Conservation (phyloP, 2,329 filamentous ascomycete genomes). For the Dothistroma pini region DNA sequence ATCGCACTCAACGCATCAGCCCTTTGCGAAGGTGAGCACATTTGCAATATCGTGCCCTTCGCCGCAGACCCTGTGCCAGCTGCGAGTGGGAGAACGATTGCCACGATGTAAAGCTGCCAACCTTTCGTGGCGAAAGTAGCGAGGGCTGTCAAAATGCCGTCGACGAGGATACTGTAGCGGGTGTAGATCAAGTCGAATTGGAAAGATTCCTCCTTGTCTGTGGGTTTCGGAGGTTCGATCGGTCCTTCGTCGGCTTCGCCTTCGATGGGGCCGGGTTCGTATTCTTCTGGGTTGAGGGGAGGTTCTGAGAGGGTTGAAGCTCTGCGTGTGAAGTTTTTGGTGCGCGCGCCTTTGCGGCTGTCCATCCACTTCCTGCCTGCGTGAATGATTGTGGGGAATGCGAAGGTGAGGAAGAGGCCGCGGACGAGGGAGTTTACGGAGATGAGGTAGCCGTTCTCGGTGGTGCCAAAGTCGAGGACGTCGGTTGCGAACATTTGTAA, state of each 20-base stretch:
- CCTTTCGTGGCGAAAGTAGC: constrained; percentile 59
- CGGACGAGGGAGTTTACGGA: constrained; percentile 45
- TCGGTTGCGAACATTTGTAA: constrained; percentile 49
- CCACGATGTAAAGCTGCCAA: constrained; percentile 68
- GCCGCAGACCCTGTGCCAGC: constrained; percentile 66
- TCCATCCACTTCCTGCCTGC: constrained; percentile 44
- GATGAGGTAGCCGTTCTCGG: constrained; percentile 46
- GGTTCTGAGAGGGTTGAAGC: constrained; percentile 25
- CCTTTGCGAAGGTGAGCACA: constrained; percentile 60
- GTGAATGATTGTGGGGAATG: constrained; percentile 45
- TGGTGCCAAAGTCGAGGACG: constrained; percentile 43
- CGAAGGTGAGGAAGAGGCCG: constrained; percentile 43
- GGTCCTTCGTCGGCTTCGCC: constrained; percentile 46
- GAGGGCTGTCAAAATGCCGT: constrained; percentile 61
- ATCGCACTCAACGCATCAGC: constrained; percentile 66
- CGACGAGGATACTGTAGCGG: constrained; percentile 61
- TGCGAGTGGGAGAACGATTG: constrained; percentile 62
- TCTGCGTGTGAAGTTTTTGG: constrained; percentile 20
- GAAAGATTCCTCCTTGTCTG: constrained; percentile 45
- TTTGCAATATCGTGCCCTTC: constrained; percentile 69
- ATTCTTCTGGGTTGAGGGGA: constrained; percentile 31
- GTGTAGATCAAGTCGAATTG: constrained; percentile 66
- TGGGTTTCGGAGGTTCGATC: constrained; percentile 26
- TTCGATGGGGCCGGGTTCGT: constrained; percentile 30
- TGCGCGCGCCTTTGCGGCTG: constrained; percentile 33